A percentile compares a stretch with the other conserved stretches of the same genome.
Evolutionary conservation across 305 asterid species (phyloP).

Genomic region (Rubia tinctorum): DNA sequence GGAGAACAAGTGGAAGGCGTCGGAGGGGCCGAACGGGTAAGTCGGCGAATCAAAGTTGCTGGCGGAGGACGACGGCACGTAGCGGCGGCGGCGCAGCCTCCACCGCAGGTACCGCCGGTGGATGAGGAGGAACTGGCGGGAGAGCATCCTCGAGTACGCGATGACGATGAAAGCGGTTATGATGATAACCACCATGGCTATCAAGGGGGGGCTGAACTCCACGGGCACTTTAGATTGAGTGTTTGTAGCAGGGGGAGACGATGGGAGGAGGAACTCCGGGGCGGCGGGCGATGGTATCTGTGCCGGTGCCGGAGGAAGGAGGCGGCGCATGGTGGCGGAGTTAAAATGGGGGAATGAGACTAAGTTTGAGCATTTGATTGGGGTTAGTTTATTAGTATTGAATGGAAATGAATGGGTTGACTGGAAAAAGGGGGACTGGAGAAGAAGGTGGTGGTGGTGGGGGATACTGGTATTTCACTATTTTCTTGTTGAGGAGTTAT

Average conservation of each 20-base stretch:
- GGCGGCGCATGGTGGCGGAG: conserved; percentile 18
- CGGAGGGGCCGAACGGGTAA: conserved; percentile 50
- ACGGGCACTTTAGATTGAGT: conserved; percentile 48
- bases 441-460: not conserved
- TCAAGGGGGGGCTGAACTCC: conserved; percentile 87
- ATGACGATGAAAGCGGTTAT: conserved; percentile 79
- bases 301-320: conserved; percentile 7
- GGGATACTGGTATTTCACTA: not conserved
- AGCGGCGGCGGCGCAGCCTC: conserved; percentile 60
- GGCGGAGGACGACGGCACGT: conserved; percentile 62
- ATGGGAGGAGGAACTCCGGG: conserved; percentile 11
- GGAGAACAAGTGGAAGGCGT: conserved; percentile 69
- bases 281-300: conserved; percentile 22
- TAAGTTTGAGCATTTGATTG: not conserved
- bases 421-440: conserved; percentile 1
- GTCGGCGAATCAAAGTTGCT: conserved; percentile 81
- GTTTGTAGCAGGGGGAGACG: conserved; percentile 22
- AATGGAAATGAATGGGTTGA: conserved; percentile 1
- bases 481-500: not conserved
- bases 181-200: conserved; percentile 86
- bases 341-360: not conserved
- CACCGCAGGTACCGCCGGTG: conserved; percentile 71
- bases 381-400: not conserved
- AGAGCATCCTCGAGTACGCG: conserved; percentile 79
- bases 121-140: conserved; percentile 54